These are phyloP conservation scores for Laguncularia racemosa DNA, from an alignment of 345 rosid genomes.

Conservation along the genomic window DNA sequence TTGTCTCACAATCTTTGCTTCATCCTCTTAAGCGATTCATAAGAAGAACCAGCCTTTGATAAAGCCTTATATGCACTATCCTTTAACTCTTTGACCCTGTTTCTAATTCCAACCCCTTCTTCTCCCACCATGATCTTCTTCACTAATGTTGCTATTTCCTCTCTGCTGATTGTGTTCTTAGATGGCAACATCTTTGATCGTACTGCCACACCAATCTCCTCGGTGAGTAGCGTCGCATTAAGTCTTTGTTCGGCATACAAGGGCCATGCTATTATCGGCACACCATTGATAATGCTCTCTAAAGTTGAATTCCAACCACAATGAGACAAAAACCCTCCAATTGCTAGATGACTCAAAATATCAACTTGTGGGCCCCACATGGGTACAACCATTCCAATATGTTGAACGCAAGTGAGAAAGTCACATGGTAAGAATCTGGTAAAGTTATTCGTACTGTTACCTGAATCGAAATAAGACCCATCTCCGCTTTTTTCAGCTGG, in stretches of 20 bases:
- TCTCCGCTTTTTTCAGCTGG: conserved; percentile 17
- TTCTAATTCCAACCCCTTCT: conserved; percentile 37
- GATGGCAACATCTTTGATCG: conserved; percentile 16
- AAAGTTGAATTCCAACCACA: too few species aligned
- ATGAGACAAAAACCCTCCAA: conserved; percentile 67
- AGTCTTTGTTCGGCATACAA: conserved; percentile 45
- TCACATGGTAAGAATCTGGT: conserved; percentile 41
- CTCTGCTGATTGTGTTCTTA: conserved; percentile 23
- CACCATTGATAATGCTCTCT: too few species aligned
- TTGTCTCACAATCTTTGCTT: conserved; percentile 7
- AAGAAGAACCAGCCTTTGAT: conserved; percentile 11
- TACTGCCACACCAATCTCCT: conserved; percentile 40
- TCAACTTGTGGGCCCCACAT: conserved; percentile 60
- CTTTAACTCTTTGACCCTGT: too few species aligned
- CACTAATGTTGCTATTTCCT: conserved; percentile 35
- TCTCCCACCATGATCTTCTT: conserved; percentile 35
- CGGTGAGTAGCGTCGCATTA: conserved; percentile 41
- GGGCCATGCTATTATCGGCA: too few species aligned
- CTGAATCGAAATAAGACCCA: conserved; percentile 20
- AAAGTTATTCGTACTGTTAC: conserved; percentile 1
- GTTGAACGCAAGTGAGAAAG: conserved; percentile 28
- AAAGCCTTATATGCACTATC: background rate
- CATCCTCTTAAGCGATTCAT: conserved; percentile 11
- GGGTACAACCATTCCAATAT: conserved; percentile 32
- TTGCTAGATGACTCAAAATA: conserved; percentile 38